A percentile compares a stretch with the other conserved stretches of the same genome.
Evolutionary conservation across 306 rosid species (phyloP).

Genomic region (Rubus parviflorus): DNA sequence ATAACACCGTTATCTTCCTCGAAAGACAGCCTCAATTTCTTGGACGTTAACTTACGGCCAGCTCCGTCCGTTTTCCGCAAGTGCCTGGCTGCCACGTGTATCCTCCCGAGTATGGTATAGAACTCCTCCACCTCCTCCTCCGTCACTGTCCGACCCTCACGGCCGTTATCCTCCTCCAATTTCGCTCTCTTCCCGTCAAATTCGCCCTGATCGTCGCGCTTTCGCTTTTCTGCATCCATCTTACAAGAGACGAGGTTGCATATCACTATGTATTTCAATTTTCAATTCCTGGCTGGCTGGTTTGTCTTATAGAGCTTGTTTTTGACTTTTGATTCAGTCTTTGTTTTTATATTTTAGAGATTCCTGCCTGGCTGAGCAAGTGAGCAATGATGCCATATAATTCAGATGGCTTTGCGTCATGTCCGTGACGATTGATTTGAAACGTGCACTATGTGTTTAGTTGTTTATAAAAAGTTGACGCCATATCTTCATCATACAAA

Average conservation of each 20-base stretch:
- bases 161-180: not conserved
- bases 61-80: conserved; percentile 27
- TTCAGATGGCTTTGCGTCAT: not conserved
- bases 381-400: conserved; percentile 3
- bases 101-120: conserved; percentile 47
- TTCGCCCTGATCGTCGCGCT: conserved; percentile 9
- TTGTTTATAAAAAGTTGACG: too few species aligned
- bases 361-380: too few species aligned
- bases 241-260: not conserved
- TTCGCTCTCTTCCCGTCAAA: conserved; percentile 5
- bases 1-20: conserved; percentile 19
- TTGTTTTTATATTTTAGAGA: not conserved
- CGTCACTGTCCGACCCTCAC: conserved; percentile 13
- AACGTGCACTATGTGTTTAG: not conserved
- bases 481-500: too few species aligned
- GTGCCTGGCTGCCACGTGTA: conserved; percentile 41
- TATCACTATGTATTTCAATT: not conserved
- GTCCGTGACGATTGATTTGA: conserved; percentile 6
- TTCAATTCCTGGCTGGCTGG: not conserved
- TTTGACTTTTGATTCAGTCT: not conserved
- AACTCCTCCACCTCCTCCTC: conserved; percentile 60
- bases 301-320: not conserved
- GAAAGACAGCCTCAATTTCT: conserved; percentile 23
- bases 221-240: conserved; percentile 39
- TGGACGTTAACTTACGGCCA: conserved; percentile 18